phyloP scores from a whole-genome alignment of 208 protist genomes.

The Trypanosomatidae sp. region DNA sequence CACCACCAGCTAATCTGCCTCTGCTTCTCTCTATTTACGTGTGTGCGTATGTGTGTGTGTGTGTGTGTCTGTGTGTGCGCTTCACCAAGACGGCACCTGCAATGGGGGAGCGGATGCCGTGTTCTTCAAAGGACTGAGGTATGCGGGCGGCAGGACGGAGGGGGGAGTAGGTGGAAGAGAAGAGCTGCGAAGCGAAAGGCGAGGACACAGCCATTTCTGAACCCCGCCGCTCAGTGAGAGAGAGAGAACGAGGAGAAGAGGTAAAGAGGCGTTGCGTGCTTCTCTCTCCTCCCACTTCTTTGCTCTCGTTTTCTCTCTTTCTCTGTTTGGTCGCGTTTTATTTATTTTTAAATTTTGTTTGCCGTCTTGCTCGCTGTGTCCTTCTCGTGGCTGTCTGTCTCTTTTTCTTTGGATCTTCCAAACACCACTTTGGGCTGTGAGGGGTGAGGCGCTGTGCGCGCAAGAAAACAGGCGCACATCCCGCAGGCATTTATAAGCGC shows the following conservation, averaged over 20 bases:
- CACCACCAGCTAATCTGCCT: not conserved
- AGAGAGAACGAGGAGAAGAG: not conserved
- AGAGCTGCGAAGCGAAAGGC: not conserved
- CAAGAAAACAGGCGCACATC: not conserved
- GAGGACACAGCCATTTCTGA: not conserved
- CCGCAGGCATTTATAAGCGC: not conserved
- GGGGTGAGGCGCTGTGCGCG: too few species aligned
- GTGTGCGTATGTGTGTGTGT: not conserved
- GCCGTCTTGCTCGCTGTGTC: not conserved
- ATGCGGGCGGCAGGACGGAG: not conserved
- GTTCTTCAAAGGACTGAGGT: not conserved
- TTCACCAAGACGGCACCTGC: not conserved
- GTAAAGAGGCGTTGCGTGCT: not conserved
- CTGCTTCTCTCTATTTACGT: not conserved
- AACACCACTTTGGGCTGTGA: too few species aligned
- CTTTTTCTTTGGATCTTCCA: too few species aligned
- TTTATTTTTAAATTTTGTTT: not conserved
- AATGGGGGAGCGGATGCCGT: not conserved
- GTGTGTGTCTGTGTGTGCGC: not conserved
- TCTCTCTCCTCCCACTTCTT: not conserved
- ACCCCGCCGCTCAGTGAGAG: not conserved
- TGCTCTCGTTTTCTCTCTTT: not conserved
- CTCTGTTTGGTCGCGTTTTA: too few species aligned
- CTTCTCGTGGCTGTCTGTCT: not conserved
- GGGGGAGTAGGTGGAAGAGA: not conserved